Evolutionary conservation across 257 asterid species (phyloP), one percentile per base, ranked within the genome.

Genomic region (Capsicum baccatum): DNA sequence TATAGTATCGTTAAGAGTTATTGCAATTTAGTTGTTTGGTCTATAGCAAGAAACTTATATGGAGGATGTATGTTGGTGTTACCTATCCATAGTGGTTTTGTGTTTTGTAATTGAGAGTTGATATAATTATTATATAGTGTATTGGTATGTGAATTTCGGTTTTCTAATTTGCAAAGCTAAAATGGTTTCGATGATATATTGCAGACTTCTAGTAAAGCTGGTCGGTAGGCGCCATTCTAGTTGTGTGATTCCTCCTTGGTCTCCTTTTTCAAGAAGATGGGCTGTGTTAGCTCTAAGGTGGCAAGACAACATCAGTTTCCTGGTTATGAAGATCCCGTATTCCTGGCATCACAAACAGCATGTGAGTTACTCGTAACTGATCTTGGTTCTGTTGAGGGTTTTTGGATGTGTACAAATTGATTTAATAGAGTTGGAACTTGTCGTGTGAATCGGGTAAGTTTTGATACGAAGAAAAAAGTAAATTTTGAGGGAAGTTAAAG

Each of bases 321-420:
- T 16, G 97, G 98, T 35, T 93, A 94, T 82, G 98, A 96, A 89
- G 94, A 92, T 82, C 99, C 99, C 58, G 83, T 92, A 81, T 83
- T 84, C 82, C 98, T 96, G 87, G 97, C 99, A 88, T 94, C 98
- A 11, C 97, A 91, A 87, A 96, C 99, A 54, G 97, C 98, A 67
- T 96, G 99, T 96, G 86, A 92, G 97, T 89, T 69, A 69, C 55
- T 87, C 33, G 21, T 76, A 26, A 52, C 54, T 52, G 81, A 76
- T 76, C 48, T 52, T 76, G 44, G 80, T 73, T 13, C 33, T 0
- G 11, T 39, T 54, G 52, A 21, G 26, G 21, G 13, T 52, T 26
- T 50, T 76, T 8, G 4, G 26, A 2, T 26, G 44, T 26, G 81
- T 52, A 21, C 19, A 8, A 17, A 10, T 76, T 76, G 63, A 13